Evolutionary conservation across 352 stramenopile species (phyloP), one percentile per base, ranked within the genome.

Genomic region (Pythium oligandrum): DNA sequence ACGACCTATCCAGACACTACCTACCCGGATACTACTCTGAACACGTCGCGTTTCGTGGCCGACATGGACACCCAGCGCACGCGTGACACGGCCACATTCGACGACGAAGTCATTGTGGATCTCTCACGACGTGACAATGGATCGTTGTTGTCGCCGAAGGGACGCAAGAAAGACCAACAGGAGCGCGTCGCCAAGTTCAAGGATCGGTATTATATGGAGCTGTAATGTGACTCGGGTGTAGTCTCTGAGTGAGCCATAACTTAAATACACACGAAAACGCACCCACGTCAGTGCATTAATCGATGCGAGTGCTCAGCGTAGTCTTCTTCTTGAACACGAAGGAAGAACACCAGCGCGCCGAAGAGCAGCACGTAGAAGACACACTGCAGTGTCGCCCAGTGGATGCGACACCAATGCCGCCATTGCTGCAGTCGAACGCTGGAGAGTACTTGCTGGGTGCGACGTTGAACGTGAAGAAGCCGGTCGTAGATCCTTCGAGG

Each of bases 321-420:
- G 38, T 81, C 70, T 56, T 80, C 70, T 44, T 86, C 75, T 59
- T 86, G 68, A 0, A 86, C 68, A 26, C 75, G 72, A 17, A 86
- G 63, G 57, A 86, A 86, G 44, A 74, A 73, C 26, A 86, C 73
- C 26, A 83, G 76, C 30, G 75, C 62, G 55, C 79, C 67, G 50
- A 86, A 86, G 39, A 86, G 68, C 46, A 57, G 35, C 51, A 83
- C 68, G 70, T 86, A 83, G 66, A 86, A 82, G 6, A 78, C 50
- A 39, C 73, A 82, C 62, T 86, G 75, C 6, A 86, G 44, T 31
- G 70, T 73, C 11, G 61, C 36, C 72, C 70, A 82, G 51, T 86
- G 68, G 46, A 86, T 66, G 55, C 72, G 63, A 40, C 63, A 66
- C 75, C 75, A 86, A 53, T 82, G 70, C 9, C 53, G 57, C 68